Percentiles rank a stretch among this genome's conserved stretches.
These are phyloP conservation scores for Ustilago xerochloae DNA, from an alignment of 1,284 basidiomycete genomes.

Conservation along the genomic window DNA sequence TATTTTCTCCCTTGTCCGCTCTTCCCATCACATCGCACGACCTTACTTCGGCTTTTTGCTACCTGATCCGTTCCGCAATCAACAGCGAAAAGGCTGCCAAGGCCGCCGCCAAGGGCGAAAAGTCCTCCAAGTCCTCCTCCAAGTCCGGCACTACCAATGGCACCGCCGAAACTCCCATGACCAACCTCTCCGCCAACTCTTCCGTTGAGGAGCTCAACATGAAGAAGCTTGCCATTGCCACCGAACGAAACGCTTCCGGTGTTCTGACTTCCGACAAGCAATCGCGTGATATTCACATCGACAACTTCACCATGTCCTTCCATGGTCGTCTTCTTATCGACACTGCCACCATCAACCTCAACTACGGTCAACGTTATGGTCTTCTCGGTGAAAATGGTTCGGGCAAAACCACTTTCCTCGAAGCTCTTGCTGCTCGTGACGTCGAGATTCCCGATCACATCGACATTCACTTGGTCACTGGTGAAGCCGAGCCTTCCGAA, in stretches of 20 bases:
- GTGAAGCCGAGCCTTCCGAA: constrained; percentile 96
- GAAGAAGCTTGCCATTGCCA: constrained; percentile 66
- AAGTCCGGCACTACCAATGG: constrained; percentile 55
- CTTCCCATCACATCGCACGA: not conserved
- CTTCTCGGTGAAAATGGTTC: constrained; percentile 96
- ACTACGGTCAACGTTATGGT: constrained; percentile 95
- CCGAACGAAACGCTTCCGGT: constrained; percentile 72
- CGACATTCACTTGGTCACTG: constrained; percentile 95
- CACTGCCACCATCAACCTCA: constrained; percentile 87
- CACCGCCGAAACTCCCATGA: constrained; percentile 55
- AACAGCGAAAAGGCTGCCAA: constrained; percentile 67
- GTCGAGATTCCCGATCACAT: constrained; percentile 94
- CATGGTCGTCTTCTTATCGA: constrained; percentile 94
- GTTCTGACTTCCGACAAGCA: constrained; percentile 92
- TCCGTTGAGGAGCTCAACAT: constrained; percentile 61
- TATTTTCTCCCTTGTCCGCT: not conserved
- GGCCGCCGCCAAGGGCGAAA: constrained; percentile 62
- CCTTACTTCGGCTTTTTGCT: no score
- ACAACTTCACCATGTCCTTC: constrained; percentile 94
- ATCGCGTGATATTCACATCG: constrained; percentile 95
- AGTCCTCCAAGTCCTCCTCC: constrained; percentile 52
- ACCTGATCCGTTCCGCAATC: not conserved
- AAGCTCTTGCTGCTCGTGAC: constrained; percentile 72
- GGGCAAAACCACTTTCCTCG: constrained; percentile 81
- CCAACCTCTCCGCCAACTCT: constrained; percentile 54